Evolutionary conservation across 2,329 filamentous ascomycete species (phyloP).

Genomic region (Decorospora gaudefroyi): DNA sequence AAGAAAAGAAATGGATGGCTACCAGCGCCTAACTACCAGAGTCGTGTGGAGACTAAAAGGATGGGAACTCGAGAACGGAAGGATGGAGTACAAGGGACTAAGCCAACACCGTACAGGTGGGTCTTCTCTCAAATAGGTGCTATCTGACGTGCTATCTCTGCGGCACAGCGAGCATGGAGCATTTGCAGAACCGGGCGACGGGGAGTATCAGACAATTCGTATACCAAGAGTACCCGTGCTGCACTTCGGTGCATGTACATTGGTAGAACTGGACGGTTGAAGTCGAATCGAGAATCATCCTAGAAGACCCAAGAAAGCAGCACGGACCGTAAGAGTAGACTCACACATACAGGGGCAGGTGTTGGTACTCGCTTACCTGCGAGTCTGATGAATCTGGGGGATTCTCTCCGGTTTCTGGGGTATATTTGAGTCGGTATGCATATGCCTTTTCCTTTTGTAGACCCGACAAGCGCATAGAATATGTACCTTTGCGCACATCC

Average conservation of each 20-base stretch:
- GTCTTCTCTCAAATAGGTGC: constrained; percentile 6
- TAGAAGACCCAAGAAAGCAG: too few relatives aligned
- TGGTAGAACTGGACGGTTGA: constrained; percentile 1
- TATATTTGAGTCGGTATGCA: too few relatives aligned
- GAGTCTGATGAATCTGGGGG: too few relatives aligned
- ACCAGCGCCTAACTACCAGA: constrained; percentile 17
- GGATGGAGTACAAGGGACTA: background rate
- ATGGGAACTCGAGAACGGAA: constrained; percentile 4
- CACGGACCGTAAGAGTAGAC: too few relatives aligned
- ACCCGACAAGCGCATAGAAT: too few relatives aligned
- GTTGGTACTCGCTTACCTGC: too few relatives aligned
- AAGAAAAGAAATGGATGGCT: constrained; percentile 1
- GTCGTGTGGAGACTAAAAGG: constrained; percentile 10
- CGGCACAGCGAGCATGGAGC: background rate
- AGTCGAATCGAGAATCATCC: background rate
- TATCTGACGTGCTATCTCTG: constrained; percentile 5
- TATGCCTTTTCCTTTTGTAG: too few relatives aligned
- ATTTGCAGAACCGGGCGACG: background rate
- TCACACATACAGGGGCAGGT: too few relatives aligned
- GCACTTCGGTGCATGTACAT: constrained; percentile 2
- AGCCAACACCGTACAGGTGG: background rate
- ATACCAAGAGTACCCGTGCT: constrained; percentile 3
- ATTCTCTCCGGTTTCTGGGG: too few relatives aligned
- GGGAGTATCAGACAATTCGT: background rate
- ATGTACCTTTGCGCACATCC: too few relatives aligned